Conservation (phyloP, 768 basidiomycete genomes). For the Xerocomus spinulosus region DNA sequence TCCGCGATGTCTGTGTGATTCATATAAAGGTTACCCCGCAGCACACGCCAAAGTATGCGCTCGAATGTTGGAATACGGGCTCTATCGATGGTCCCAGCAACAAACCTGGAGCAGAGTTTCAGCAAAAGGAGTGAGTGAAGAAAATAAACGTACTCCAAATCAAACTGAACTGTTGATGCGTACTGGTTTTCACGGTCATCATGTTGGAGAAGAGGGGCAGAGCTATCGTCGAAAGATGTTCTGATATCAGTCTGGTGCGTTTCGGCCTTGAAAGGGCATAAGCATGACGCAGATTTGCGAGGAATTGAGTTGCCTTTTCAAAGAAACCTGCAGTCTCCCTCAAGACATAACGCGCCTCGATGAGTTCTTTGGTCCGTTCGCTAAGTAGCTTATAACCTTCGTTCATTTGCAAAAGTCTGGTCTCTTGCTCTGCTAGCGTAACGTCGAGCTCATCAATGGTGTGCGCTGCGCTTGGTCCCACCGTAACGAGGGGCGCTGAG, state of each 20-base stretch:
- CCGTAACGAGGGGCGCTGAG: conserved; percentile 79
- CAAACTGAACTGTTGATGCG: conserved; percentile 58
- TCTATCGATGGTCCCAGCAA: conserved; percentile 95
- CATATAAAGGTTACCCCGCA: conserved; percentile 98
- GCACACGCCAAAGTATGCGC: conserved; percentile 95
- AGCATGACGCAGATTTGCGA: conserved; percentile 3
- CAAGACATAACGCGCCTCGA: conserved; percentile 93
- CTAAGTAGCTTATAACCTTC: conserved; percentile 85
- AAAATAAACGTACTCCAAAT: conserved; percentile 68
- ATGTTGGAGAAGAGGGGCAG: conserved; percentile 85
- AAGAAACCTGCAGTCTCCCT: conserved; percentile 97
- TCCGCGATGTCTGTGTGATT: conserved; percentile 94
- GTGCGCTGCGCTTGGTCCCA: conserved; percentile 89
- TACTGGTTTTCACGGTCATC: conserved; percentile 77
- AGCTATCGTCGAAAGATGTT: conserved; percentile 86
- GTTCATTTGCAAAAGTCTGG: conserved; percentile 84
- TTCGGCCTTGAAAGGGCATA: conserved; percentile 54
- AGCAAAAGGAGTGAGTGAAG: neutral
- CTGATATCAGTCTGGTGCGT: conserved; percentile 75
- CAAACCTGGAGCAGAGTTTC: conserved; percentile 55
- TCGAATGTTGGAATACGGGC: conserved; percentile 90
- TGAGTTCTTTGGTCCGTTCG: conserved; percentile 77
- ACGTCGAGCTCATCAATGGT: conserved; percentile 91
- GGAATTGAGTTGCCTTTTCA: conserved; percentile 53
- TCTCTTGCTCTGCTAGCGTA: conserved; percentile 82